phyloP scores from a whole-genome alignment of 306 rosid genomes.

The Canavalia gladiata region DNA sequence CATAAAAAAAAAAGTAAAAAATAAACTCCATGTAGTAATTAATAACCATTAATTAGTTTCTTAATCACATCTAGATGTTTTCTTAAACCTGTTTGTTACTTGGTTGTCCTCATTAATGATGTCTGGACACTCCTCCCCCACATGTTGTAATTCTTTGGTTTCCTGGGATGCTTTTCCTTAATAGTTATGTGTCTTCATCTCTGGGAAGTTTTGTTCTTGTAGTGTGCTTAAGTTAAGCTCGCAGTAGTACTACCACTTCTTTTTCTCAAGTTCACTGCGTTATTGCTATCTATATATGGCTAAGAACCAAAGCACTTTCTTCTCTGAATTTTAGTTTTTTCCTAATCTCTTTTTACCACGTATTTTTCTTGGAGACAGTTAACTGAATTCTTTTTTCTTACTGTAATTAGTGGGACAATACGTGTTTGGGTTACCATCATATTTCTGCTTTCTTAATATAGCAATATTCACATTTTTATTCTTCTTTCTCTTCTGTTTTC shows the following conservation, averaged over 20 bases:
- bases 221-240: background rate
- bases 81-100: background rate
- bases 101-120: constrained; percentile 27
- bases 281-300: constrained; percentile 51
- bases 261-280: constrained; percentile 36
- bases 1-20: background rate
- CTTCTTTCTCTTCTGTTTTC: background rate
- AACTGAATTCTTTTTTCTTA: constrained; percentile 41
- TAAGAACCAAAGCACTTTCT: constrained; percentile 58
- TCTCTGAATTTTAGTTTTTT: constrained; percentile 50
- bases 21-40: background rate
- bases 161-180: constrained; percentile 5
- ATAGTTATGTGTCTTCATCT: constrained; percentile 11
- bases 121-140: constrained; percentile 34
- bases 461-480: constrained; percentile 30
- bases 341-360: constrained; percentile 45
- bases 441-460: constrained; percentile 45
- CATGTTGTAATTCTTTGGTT: constrained; percentile 25
- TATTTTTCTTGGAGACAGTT: constrained; percentile 38
- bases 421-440: constrained; percentile 21
- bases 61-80: constrained; percentile 17
- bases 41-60: background rate
- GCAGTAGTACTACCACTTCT: background rate
- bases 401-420: constrained; percentile 51
- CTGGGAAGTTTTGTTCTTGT: constrained; percentile 21